Percentiles rank a stretch among this genome's conserved stretches.
Evolutionary conservation across 2,329 filamentous ascomycete genomes (phyloP).

Genomic region (Alternaria angustiovoidea): DNA sequence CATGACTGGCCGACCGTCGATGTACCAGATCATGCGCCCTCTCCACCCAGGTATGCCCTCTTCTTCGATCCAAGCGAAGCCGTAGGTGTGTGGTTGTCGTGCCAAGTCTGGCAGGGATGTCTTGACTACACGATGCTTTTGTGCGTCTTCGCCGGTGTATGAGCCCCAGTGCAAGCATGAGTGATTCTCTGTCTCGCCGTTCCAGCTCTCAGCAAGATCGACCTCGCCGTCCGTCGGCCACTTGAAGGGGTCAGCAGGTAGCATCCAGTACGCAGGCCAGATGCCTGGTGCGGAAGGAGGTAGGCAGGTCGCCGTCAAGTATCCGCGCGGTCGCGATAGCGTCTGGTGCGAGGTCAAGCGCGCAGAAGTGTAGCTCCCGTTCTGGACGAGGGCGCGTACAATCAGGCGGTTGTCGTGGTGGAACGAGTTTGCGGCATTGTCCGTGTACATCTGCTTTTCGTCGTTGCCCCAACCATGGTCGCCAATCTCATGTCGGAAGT

Average conservation of each 20-base stretch:
- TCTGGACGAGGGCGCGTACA: conserved; percentile 59
- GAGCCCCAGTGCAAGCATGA: conserved; percentile 68
- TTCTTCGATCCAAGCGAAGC: conserved; percentile 65
- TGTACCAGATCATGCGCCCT: conserved; percentile 65
- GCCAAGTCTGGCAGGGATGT: conserved; percentile 61
- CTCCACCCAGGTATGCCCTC: conserved; percentile 53
- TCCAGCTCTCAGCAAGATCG: conserved; percentile 70
- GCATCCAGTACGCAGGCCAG: conserved; percentile 70
- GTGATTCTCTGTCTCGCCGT: conserved; percentile 64
- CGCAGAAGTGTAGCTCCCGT: conserved; percentile 61
- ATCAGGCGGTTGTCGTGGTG: conserved; percentile 62
- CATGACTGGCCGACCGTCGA: conserved; percentile 66
- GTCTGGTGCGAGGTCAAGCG: conserved; percentile 63
- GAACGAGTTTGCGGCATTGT: conserved; percentile 61
- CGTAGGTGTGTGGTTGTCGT: conserved; percentile 59
- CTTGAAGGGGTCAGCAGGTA: conserved; percentile 65
- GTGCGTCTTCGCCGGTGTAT: conserved; percentile 61
- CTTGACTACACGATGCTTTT: conserved; percentile 65
- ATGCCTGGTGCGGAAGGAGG: conserved; percentile 65
- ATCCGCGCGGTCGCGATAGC: conserved; percentile 61
- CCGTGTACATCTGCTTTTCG: conserved; percentile 66
- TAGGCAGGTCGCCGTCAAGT: conserved; percentile 60
- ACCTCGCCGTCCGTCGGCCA: conserved; percentile 69
- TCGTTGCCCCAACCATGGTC: conserved; percentile 70
- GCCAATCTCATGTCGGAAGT: conserved; percentile 65